A percentile compares a stretch with the other conserved stretches of the same genome.
Conservation (phyloP, 495 filamentous ascomycete genomes). For the Trichoderma orchidacearum region DNA sequence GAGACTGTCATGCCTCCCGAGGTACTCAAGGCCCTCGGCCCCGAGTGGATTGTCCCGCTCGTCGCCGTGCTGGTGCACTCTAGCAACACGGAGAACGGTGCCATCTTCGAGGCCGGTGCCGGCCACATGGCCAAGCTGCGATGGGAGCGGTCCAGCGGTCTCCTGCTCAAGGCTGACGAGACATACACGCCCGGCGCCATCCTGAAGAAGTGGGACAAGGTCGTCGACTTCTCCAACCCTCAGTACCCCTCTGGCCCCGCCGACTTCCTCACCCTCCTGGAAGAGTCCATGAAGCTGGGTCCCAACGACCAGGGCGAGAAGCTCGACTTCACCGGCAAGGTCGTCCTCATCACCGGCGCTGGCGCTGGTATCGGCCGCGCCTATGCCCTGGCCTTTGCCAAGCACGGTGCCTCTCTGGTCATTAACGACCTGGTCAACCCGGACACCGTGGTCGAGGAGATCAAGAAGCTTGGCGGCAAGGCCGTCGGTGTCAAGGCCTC, state of each 20-base stretch:
- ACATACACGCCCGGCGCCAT: conserved; percentile 80
- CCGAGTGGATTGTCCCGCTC: conserved; percentile 90
- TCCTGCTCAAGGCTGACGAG: conserved; percentile 79
- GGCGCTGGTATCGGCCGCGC: conserved; percentile 86
- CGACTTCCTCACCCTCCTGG: conserved; percentile 78
- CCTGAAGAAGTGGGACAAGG: conserved; percentile 74
- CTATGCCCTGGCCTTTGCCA: conserved; percentile 85
- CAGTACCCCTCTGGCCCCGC: conserved; percentile 76
- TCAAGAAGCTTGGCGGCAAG: conserved; percentile 77
- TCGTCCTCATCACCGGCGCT: conserved; percentile 85
- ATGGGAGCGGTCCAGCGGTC: conserved; percentile 90
- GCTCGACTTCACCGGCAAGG: conserved; percentile 79
- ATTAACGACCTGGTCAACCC: conserved; percentile 93
- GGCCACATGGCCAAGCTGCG: conserved; percentile 86
- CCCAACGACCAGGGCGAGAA: conserved; percentile 63
- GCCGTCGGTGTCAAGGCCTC: conserved; percentile 89
- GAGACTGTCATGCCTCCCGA: conserved; percentile 96
- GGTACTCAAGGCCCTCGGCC: conserved; percentile 74
- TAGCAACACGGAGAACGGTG: conserved; percentile 74
- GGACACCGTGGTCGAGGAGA: conserved; percentile 85
- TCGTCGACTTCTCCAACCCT: conserved; percentile 76
- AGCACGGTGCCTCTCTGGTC: conserved; percentile 77
- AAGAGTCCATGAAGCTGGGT: conserved; percentile 68
- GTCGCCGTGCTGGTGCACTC: conserved; percentile 84
- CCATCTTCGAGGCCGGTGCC: conserved; percentile 89